Conservation (phyloP, 495 filamentous ascomycete genomes). For the Penicillium ucsense region DNA sequence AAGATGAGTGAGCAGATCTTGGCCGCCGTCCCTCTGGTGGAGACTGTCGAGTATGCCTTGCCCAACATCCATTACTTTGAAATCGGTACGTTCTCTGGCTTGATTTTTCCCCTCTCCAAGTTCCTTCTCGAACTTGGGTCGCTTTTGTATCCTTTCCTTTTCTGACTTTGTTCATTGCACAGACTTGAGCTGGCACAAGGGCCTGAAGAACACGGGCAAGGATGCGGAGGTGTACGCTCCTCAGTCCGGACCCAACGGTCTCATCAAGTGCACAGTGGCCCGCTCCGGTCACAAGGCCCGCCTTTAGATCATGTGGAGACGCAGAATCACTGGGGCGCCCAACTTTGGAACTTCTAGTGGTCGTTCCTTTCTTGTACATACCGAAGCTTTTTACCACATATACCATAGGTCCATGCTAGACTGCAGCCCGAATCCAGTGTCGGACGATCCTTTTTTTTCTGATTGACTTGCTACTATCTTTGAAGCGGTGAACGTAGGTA, state of each 20-base stretch:
- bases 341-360: conserved; percentile 1
- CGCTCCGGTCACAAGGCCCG: conserved; percentile 41
- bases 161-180: background rate
- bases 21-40: conserved; percentile 57
- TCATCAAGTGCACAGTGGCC: conserved; percentile 90
- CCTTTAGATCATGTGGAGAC: conserved; percentile 19
- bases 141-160: background rate
- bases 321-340: background rate
- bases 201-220: conserved; percentile 90
- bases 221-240: conserved; percentile 94
- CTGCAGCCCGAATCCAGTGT: conserved; percentile 8
- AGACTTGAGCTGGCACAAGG: conserved; percentile 97
- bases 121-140: too few relatives aligned
- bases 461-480: too few relatives aligned
- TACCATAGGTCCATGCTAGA: conserved; percentile 12
- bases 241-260: conserved; percentile 83
- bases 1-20: conserved; percentile 92
- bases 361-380: conserved; percentile 20
- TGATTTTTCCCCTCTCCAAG: too few relatives aligned
- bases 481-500: too few relatives aligned
- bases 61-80: conserved; percentile 99
- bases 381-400: conserved; percentile 9
- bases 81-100: conserved; percentile 51
- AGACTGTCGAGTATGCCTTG: conserved; percentile 69
- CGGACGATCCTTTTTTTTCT: conserved; percentile 7